Base-by-base conservation (phyloP, 768 basidiomycete genomes). In the Psilocybe azurescens region DNA sequence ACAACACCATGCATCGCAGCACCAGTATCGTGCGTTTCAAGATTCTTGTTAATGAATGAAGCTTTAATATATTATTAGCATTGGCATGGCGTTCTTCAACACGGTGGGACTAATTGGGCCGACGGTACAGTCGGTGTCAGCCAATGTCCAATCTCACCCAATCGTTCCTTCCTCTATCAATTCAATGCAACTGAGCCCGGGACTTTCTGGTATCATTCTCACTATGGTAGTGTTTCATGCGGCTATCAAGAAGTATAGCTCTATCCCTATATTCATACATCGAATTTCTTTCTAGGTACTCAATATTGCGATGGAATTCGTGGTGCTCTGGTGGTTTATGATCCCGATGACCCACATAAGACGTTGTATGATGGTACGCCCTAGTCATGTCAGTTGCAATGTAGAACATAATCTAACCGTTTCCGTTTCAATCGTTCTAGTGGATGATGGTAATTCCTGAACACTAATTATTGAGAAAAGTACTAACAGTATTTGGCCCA, bases 241-340 rank as follows among this genome's bases (percentile, higher is more conserved):
- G 20, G 20, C 20, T 20, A 20, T 20, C 20, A 20, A 20, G 20
- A 20, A 20, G 20, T 20, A 20, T 20, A 20, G 20, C 20, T 20
- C 20, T 20, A 20, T 20, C 20, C 20, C 20, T 20, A 20, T 20
- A 29, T 7, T 41, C 28, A n/a, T n/a, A 36, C 41, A 2, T 38
- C 1, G 11, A 24, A 20, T 32, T 6, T 28, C 3, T 18, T 28
- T 24, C 13, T 66, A 72, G 76, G 75, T 5, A 77, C 78, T 1
- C 85, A 86, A 70, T 86, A 86, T 57, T 86, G 85, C 53, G 85
- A 86, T 59, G 85, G 84, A 0, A 73, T 86, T 18, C 72, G 85
- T 44, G 84, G 84, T 16, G 53, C 65, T 2, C 44, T 66, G 39
- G 51, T 66, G 4, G 61, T 66, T 3, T 66, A 66, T 18, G 75